Percentiles rank a stretch among this genome's conserved stretches.
These are phyloP conservation scores for Trichoderma atrobrunneum DNA, from an alignment of 2,329 filamentous ascomycete genomes.

Conservation along the genomic window DNA sequence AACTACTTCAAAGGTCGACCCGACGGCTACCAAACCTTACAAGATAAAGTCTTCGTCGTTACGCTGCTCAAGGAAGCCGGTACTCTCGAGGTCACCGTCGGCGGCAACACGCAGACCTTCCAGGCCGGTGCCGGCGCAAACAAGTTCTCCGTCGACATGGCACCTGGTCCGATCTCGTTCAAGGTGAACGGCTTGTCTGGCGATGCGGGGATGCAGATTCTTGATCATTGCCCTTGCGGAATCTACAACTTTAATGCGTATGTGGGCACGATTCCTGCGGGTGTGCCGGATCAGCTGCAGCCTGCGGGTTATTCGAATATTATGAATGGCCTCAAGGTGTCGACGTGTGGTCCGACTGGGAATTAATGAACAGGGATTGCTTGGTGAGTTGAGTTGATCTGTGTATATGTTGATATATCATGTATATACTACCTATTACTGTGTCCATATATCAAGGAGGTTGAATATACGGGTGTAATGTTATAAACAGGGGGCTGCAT, in stretches of 20 bases:
- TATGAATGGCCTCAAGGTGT: slow-evolving; percentile 30
- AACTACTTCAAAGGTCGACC: slow-evolving; percentile 51
- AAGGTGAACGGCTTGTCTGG: slow-evolving; percentile 42
- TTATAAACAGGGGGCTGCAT: not conserved
- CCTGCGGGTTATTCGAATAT: slow-evolving; percentile 32
- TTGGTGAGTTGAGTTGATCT: not conserved
- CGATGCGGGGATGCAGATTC: slow-evolving; percentile 45
- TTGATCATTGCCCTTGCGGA: slow-evolving; percentile 45
- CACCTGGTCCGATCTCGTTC: slow-evolving; percentile 46
- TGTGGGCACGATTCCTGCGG: slow-evolving; percentile 47
- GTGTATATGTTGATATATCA: not conserved
- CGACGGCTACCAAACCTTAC: slow-evolving; percentile 45
- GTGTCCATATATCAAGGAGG: not conserved
- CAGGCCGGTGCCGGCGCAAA: slow-evolving; percentile 44
- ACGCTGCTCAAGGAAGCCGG: slow-evolving; percentile 44
- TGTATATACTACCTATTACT: not conserved
- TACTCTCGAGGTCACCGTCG: slow-evolving; percentile 44
- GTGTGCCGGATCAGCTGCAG: slow-evolving; percentile 35
- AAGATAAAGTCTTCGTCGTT: slow-evolving; percentile 49
- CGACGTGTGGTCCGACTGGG: slow-evolving; percentile 24
- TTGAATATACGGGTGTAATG: not conserved
- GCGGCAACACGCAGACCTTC: slow-evolving; percentile 40
- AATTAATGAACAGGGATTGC: not conserved
- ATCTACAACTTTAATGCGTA: slow-evolving; percentile 56
- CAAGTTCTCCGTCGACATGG: slow-evolving; percentile 46